phyloP scores from a whole-genome alignment of 164 flowering plant species.

The Tetracentron sinense region DNA sequence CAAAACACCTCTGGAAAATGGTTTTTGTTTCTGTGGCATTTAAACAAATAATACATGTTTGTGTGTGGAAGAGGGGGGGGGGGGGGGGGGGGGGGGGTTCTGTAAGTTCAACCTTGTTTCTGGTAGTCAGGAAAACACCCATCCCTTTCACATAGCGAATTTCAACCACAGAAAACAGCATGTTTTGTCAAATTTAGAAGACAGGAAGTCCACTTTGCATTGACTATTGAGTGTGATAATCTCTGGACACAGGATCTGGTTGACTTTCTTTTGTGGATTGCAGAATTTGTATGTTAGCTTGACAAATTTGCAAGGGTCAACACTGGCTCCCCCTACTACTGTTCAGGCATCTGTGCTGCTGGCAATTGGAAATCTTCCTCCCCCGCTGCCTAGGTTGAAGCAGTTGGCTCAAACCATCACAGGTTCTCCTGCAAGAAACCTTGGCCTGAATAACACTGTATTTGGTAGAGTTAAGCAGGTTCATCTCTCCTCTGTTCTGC shows the following conservation, averaged over 20 bases:
- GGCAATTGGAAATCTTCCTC: constrained; percentile 61
- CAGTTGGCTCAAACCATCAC: constrained; percentile 79
- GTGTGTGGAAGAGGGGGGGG: too few species aligned
- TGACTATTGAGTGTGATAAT: not conserved
- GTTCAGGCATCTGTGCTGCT: constrained; percentile 66
- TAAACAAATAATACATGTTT: too few species aligned
- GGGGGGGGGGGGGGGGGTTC: too few species aligned
- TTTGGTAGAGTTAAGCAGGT: constrained; percentile 88
- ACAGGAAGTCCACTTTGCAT: not conserved
- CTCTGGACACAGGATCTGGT: constrained; percentile 2
- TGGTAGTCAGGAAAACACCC: too few species aligned
- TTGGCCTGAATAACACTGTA: constrained; percentile 72
- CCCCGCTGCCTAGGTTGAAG: constrained; percentile 51
- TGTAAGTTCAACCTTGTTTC: too few species aligned
- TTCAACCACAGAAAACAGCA: too few species aligned
- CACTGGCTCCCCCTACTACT: constrained; percentile 62
- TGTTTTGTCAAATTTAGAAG: too few species aligned
- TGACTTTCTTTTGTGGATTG: constrained; percentile 21
- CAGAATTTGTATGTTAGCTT: constrained; percentile 81
- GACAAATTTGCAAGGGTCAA: constrained; percentile 72
- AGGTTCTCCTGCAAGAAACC: constrained; percentile 64
- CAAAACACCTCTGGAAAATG: too few species aligned
- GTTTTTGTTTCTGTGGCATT: not conserved
- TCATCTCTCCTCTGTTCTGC: constrained; percentile 60
- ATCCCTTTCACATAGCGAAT: too few species aligned